Conservation (phyloP, 31 red algal genomes). For the Asparagopsis taxiformis region DNA sequence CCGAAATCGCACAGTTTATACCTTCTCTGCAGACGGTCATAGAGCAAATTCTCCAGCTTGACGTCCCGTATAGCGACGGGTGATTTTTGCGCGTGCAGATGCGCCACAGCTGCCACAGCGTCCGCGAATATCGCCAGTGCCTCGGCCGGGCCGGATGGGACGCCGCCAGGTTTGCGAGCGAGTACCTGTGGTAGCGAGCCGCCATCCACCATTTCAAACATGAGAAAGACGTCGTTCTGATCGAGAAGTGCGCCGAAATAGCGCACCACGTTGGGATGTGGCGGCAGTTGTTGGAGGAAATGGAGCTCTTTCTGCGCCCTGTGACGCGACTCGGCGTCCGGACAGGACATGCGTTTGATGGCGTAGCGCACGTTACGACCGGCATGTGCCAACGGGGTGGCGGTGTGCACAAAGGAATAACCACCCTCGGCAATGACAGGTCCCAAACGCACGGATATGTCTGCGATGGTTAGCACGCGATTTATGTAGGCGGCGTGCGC, state of each 20-base stretch:
- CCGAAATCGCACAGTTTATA: slow-evolving; percentile 94
- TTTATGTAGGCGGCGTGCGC: slow-evolving; percentile 46
- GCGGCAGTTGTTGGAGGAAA: slow-evolving; percentile 43
- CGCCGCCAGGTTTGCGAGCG: neutral
- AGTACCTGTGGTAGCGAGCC: slow-evolving; percentile 57
- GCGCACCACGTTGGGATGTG: slow-evolving; percentile 71
- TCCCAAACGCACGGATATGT: slow-evolving; percentile 41
- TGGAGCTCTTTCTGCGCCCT: slow-evolving; percentile 49
- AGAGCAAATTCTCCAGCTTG: slow-evolving; percentile 87
- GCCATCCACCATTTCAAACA: slow-evolving; percentile 75
- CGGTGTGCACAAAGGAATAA: slow-evolving; percentile 70
- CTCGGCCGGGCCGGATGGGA: neutral
- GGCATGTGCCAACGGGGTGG: slow-evolving; percentile 19
- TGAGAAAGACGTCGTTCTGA: slow-evolving; percentile 37
- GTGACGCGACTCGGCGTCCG: slow-evolving; percentile 19
- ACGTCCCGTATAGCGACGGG: slow-evolving; percentile 69
- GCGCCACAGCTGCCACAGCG: slow-evolving; percentile 36
- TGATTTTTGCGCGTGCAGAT: slow-evolving; percentile 62
- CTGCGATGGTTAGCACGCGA: slow-evolving; percentile 27
- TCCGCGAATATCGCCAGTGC: slow-evolving; percentile 42
- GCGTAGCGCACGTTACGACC: slow-evolving; percentile 30
- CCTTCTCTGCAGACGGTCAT: slow-evolving; percentile 29
- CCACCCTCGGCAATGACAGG: slow-evolving; percentile 74
- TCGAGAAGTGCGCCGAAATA: slow-evolving; percentile 54
- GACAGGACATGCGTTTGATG: slow-evolving; percentile 60